These are phyloP conservation scores for Tremella yokohamensis DNA, from an alignment of 768 basidiomycete genomes.

Conservation along the genomic window DNA sequence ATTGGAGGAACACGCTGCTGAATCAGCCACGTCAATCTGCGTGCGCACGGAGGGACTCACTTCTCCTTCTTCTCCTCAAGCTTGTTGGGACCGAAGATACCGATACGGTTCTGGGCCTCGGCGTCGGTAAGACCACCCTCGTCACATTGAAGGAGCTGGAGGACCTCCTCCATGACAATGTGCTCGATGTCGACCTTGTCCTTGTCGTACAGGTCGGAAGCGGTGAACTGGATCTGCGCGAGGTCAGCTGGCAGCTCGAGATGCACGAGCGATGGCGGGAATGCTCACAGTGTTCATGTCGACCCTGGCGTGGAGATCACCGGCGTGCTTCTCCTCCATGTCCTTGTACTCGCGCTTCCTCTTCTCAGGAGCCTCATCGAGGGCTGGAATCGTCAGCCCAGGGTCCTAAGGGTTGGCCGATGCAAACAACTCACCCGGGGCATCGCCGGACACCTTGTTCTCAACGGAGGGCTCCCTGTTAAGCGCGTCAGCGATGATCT, in stretches of 20 bases:
- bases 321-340: conserved; percentile 46
- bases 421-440: conserved; percentile 26
- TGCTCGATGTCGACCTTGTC: conserved; percentile 99
- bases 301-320: conserved; percentile 44
- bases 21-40: conserved; percentile 11
- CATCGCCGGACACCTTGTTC: conserved; percentile 28
- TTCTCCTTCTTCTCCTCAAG: conserved; percentile 67
- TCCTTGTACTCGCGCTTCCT: conserved; percentile 51
- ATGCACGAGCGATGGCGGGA: not conserved
- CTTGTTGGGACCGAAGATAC: conserved; percentile 94
- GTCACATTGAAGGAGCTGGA: conserved; percentile 87
- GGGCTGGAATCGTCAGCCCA: conserved; percentile 5
- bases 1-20: conserved; percentile 82
- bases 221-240: conserved; percentile 51
- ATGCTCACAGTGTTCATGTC: conserved; percentile 46
- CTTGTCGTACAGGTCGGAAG: conserved; percentile 70
- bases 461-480: conserved; percentile 28
- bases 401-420: not conserved
- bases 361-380: conserved; percentile 30
- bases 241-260: not conserved
- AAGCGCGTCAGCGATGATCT: conserved; percentile 7
- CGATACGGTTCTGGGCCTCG: conserved; percentile 78
- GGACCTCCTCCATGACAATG: conserved; percentile 92
- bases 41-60: conserved; percentile 26
- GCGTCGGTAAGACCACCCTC: conserved; percentile 70